Percentiles rank a stretch among this genome's conserved stretches.
These are phyloP conservation scores for Hericium coralloides DNA, from an alignment of 768 basidiomycete genomes.

Conservation along the genomic window DNA sequence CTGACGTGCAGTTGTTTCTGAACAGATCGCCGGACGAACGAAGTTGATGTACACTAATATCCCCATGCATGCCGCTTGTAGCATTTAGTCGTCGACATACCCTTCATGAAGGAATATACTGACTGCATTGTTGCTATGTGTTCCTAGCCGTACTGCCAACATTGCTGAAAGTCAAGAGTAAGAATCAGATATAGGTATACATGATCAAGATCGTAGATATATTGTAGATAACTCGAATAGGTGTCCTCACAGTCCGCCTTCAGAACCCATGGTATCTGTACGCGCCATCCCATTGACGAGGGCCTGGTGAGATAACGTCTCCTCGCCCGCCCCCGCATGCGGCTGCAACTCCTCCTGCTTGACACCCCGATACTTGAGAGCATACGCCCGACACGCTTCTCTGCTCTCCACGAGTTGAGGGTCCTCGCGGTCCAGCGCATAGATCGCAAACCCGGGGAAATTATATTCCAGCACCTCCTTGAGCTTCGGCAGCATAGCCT, in stretches of 20 bases:
- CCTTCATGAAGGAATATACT: constrained; percentile 2
- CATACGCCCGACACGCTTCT: constrained; percentile 63
- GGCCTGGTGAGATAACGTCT: constrained; percentile 32
- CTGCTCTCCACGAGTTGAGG: constrained; percentile 45
- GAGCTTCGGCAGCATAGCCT: constrained; percentile 47
- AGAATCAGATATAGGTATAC: no score
- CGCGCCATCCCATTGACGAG: neutral
- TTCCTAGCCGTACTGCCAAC: no score
- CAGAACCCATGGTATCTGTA: no score
- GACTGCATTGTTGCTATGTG: neutral
- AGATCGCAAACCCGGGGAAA: constrained; percentile 54
- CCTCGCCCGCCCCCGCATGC: constrained; percentile 44
- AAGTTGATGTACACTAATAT: constrained; percentile 3
- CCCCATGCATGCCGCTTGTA: constrained; percentile 4
- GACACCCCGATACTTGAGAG: constrained; percentile 49
- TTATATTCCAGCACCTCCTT: constrained; percentile 62
- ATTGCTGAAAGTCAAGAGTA: no score
- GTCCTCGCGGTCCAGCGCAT: constrained; percentile 48
- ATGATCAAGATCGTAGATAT: no score
- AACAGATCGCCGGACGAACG: neutral
- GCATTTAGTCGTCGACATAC: constrained; percentile 4
- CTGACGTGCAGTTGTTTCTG: neutral
- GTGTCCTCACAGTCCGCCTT: no score
- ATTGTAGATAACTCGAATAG: no score
- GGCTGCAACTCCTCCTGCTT: constrained; percentile 55